A percentile compares a stretch with the other conserved stretches of the same genome.
Conservation (phyloP, 768 basidiomycete species). For the Coprinopsis strossmayeri region DNA sequence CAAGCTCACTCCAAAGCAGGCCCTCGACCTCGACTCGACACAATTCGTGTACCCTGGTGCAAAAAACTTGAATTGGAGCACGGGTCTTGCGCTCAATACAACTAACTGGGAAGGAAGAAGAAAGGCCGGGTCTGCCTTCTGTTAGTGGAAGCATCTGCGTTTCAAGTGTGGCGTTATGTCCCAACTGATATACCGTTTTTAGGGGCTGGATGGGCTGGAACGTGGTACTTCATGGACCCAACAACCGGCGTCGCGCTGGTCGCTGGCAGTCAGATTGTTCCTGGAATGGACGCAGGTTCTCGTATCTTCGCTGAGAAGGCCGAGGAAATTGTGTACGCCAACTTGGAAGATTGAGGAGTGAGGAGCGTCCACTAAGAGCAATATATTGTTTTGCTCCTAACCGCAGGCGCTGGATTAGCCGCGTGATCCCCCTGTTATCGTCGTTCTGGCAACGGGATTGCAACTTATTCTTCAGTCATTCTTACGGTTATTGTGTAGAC, state of each 20-base stretch:
- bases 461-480: too few relatives aligned
- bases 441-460: too few relatives aligned
- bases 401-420: too few relatives aligned
- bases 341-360: too few relatives aligned
- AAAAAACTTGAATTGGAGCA: background rate
- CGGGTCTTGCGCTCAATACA: background rate
- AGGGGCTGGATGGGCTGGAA: conserved; percentile 30
- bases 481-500: too few relatives aligned
- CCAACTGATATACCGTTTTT: too few relatives aligned
- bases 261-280: conserved; percentile 27
- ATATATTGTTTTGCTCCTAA: too few relatives aligned
- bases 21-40: conserved; percentile 1
- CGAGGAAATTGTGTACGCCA: conserved; percentile 23
- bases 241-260: conserved; percentile 27
- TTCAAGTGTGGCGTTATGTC: too few relatives aligned
- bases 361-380: too few relatives aligned
- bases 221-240: conserved; percentile 28
- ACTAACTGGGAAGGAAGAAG: conserved; percentile 3
- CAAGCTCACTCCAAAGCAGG: conserved; percentile 9
- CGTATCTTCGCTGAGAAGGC: conserved; percentile 17
- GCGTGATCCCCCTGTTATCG: too few relatives aligned
- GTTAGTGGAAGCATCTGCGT: background rate
- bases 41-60: background rate
- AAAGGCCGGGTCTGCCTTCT: conserved; percentile 6
- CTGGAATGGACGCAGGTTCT: conserved; percentile 18